Base-by-base conservation (phyloP, 2,329 filamentous ascomycete genomes). In the Lizonia empirigonia region DNA sequence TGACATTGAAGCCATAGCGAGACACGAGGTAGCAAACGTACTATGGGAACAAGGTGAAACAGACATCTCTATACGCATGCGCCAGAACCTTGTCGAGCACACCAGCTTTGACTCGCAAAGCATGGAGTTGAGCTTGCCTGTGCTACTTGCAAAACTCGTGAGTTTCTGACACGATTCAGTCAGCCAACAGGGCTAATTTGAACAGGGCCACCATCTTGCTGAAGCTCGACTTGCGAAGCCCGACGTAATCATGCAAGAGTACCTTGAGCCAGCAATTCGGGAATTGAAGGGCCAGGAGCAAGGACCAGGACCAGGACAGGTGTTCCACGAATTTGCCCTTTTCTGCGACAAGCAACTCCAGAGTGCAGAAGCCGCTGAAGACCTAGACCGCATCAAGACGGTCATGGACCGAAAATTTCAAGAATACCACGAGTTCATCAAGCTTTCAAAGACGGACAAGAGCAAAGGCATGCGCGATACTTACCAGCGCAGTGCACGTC, bases 301-400 rank as follows among this genome's bases (percentile, higher is more conserved):
- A 44, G 88, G 89, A 1, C 79, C 82, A 35, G 89, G 93, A 53
- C 89, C 92, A 2, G 91, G 92, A 1, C 83, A 90, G 59, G 94
- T 97, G 1, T 97, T 91, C 65, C 91, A 97, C 69, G 90, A 96
- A 64, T 97, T 97, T 71, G 94, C 95, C 20, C 83, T 86, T 42
- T 99, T 99, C 70, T 99, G 95, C 65, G 93, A 99, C 69, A 86
- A 91, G 65, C 94, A 99, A 70, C 79, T 99, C 8, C 89, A 96
- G 64, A 93, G 93, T 65, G 83, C 88, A 1, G 91, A 96, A 62
- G 85, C 87, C 26, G 77, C 92, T 1, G 91, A 96, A 70, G 94
- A 99, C 64, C 84, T 96, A 53, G 84, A 85, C 23, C 86, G 94
- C 36, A 82, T 97, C 33, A 84, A 89, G 66, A 90, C 85, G 61